Conservation (phyloP, 2,329 filamentous ascomycete species). For the Venturia asperata region DNA sequence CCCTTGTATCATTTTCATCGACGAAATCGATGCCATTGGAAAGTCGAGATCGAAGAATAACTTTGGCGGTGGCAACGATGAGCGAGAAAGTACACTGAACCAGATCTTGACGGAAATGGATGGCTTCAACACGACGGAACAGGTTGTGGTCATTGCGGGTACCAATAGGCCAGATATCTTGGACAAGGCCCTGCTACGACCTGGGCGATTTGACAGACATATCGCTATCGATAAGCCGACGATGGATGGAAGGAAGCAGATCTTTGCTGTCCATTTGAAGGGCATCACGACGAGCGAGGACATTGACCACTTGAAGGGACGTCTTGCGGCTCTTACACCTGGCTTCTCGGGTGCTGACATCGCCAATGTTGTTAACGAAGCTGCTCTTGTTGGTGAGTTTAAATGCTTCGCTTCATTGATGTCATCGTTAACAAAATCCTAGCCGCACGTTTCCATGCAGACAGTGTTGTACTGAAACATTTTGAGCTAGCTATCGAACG, state of each 20-base stretch:
- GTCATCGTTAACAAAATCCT: conserved; percentile 35
- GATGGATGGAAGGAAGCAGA: conserved; percentile 93
- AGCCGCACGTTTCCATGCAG: conserved; percentile 79
- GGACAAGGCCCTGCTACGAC: conserved; percentile 92
- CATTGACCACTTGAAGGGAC: conserved; percentile 76
- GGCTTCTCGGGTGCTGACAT: conserved; percentile 98
- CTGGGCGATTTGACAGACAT: conserved; percentile 93
- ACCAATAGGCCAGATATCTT: conserved; percentile 93
- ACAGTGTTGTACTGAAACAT: conserved; percentile 76
- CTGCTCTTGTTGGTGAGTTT: conserved; percentile 79
- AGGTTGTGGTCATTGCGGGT: conserved; percentile 92
- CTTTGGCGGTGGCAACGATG: conserved; percentile 88
- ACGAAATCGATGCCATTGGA: conserved; percentile 97
- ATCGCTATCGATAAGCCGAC: conserved; percentile 92
- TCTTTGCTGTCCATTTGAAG: conserved; percentile 87
- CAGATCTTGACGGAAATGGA: conserved; percentile 99
- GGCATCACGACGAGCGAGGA: conserved; percentile 94
- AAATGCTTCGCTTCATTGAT: background rate
- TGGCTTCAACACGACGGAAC: conserved; percentile 93
- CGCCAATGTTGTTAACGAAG: conserved; percentile 97
- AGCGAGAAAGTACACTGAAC: conserved; percentile 93
- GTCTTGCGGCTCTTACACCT: conserved; percentile 84
- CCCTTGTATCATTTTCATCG: conserved; percentile 98
- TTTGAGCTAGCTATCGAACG: conserved; percentile 98
- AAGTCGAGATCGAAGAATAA: conserved; percentile 78